Evolutionary conservation across 1,139 yeast genomes (phyloP).

Genomic region (Saccharomycopsis phalli): DNA sequence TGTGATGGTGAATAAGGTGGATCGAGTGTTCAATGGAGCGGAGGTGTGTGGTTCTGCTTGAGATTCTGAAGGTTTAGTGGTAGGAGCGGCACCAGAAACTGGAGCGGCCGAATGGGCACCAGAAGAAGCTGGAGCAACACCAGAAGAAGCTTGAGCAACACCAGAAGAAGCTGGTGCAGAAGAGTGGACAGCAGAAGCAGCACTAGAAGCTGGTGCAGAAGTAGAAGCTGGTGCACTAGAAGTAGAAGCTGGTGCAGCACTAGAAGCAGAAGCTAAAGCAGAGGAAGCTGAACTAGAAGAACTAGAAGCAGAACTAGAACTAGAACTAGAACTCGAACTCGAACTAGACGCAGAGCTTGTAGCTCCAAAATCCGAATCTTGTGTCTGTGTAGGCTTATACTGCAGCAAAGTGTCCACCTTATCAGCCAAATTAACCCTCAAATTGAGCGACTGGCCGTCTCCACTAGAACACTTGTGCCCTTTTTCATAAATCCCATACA

Average conservation of each 20-base stretch:
- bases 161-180: not conserved
- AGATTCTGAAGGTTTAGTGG: too few relatives aligned
- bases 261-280: not conserved
- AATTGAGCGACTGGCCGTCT: not conserved
- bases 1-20: not conserved
- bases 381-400: slow-evolving; percentile 6
- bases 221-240: not conserved
- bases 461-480: slow-evolving; percentile 5
- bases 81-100: not conserved
- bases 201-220: not conserved
- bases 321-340: not conserved
- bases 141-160: not conserved
- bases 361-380: slow-evolving; percentile 3
- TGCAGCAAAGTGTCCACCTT: not conserved
- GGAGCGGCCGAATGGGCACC: too few relatives aligned
- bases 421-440: slow-evolving; percentile 12
- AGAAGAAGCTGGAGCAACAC: too few relatives aligned
- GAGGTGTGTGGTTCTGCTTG: too few relatives aligned
- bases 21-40: too few relatives aligned
- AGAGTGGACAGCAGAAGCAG: not conserved
- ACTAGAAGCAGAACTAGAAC: not conserved
- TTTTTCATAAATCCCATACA: slow-evolving; percentile 1
- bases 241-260: not conserved
- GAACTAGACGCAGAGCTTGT: not conserved
- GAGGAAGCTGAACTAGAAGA: not conserved